Percentiles rank a stretch among this genome's conserved stretches.
Evolutionary conservation across 805 yeast species (phyloP).

Genomic region (Schizosaccharomyces lindneri): DNA sequence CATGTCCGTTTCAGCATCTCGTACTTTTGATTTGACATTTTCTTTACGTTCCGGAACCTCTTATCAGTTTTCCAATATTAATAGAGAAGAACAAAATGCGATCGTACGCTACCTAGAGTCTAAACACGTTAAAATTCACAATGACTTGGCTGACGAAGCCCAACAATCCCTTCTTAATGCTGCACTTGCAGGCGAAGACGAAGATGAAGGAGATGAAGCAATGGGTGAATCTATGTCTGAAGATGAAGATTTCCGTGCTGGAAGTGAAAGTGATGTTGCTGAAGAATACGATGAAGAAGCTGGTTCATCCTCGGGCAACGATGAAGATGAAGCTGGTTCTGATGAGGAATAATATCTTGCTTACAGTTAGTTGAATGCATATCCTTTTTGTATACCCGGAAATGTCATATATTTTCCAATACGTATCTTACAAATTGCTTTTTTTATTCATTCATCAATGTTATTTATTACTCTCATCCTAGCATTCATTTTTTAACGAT

Average conservation of each 20-base stretch:
- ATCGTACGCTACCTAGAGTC: slow-evolving; percentile 54
- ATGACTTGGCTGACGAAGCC: slow-evolving; percentile 61
- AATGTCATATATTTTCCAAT: neutral
- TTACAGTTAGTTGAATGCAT: neutral
- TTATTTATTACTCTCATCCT: too few species aligned
- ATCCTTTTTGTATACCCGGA: neutral
- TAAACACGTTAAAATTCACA: slow-evolving; percentile 57
- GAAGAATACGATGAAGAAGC: slow-evolving; percentile 59
- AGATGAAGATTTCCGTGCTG: slow-evolving; percentile 63
- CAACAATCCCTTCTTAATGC: slow-evolving; percentile 41
- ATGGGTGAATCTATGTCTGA: slow-evolving; percentile 39
- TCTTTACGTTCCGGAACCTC: slow-evolving; percentile 37
- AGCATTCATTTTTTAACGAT: too few species aligned
- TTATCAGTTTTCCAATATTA: slow-evolving; percentile 70
- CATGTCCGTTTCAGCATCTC: slow-evolving; percentile 43
- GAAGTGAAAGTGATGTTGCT: slow-evolving; percentile 43
- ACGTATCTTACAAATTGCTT: neutral
- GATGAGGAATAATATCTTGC: neutral
- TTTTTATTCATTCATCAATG: too few species aligned
- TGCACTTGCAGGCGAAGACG: slow-evolving; percentile 44
- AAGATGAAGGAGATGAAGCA: slow-evolving; percentile 30
- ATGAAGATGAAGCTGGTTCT: neutral
- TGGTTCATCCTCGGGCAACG: neutral
- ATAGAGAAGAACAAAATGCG: slow-evolving; percentile 64
- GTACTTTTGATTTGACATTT: slow-evolving; percentile 83